phyloP scores from a whole-genome alignment of 768 basidiomycete genomes.

The Kwoniella bestiolae region DNA sequence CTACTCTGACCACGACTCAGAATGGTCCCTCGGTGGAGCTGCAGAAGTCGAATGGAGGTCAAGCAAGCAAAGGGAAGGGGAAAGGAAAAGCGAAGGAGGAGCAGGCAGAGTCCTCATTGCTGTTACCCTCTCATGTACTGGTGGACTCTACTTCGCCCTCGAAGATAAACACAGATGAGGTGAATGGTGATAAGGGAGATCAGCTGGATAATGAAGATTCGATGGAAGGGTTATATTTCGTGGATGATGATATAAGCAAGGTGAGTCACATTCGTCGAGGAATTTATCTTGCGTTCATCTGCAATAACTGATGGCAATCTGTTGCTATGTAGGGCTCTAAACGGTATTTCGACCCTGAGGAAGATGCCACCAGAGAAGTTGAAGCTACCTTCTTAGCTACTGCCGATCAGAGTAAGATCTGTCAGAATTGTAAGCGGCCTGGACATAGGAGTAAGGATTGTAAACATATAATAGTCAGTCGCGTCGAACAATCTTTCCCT shows the following conservation, averaged over 20 bases:
- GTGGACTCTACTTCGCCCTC: constrained; percentile 19
- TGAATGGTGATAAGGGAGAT: constrained; percentile 7
- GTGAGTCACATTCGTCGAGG: constrained; percentile 18
- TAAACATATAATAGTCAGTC: constrained; percentile 41
- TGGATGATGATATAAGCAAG: constrained; percentile 43
- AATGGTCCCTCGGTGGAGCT: constrained; percentile 2
- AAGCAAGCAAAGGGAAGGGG: constrained; percentile 6
- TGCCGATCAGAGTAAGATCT: constrained; percentile 43
- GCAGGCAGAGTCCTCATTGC: constrained; percentile 8
- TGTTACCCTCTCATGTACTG: constrained; percentile 42
- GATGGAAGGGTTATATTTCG: constrained; percentile 48
- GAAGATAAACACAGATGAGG: constrained; percentile 6
- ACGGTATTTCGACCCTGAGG: constrained; percentile 43
- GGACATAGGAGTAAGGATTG: constrained; percentile 43
- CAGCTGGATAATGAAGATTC: constrained; percentile 12
- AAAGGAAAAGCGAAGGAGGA: neutral
- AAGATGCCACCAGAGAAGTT: constrained; percentile 21
- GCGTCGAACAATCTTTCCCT: neutral
- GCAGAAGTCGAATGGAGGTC: constrained; percentile 10
- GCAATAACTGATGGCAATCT: no score
- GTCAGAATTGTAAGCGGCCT: constrained; percentile 44
- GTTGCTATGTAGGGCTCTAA: constrained; percentile 38
- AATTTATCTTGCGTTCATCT: no score
- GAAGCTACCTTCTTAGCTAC: constrained; percentile 50
- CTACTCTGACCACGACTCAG: constrained; percentile 3